phyloP scores from a whole-genome alignment of 345 rosid species.

The Angophora floribunda region DNA sequence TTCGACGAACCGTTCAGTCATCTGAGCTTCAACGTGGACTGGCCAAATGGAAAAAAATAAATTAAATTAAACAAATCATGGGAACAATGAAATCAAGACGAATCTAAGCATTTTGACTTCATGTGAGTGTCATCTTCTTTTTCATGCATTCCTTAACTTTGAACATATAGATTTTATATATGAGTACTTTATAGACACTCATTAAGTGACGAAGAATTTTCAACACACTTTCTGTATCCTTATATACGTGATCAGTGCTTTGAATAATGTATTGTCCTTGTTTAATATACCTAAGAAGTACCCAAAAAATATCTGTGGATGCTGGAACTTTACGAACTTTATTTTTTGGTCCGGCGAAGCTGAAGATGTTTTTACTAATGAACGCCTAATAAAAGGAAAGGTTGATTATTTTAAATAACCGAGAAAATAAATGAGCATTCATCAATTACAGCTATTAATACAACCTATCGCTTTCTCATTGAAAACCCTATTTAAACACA shows the following conservation, averaged over 20 bases:
- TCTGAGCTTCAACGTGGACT: background rate
- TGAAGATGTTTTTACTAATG: accelerated
- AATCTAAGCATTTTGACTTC: background rate
- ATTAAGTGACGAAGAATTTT: background rate
- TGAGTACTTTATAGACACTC: background rate
- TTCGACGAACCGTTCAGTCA: background rate
- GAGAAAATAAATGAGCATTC: background rate
- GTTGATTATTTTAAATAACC: background rate
- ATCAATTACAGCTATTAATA: background rate
- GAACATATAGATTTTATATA: background rate
- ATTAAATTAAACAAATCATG: background rate
- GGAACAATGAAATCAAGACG: background rate
- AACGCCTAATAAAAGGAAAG: background rate
- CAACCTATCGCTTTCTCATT: background rate
- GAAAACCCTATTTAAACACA: background rate
- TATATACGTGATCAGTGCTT: background rate
- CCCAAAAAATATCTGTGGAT: accelerated
- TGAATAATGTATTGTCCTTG: background rate
- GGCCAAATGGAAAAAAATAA: background rate
- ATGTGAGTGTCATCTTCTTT: background rate
- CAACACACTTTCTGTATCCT: no score
- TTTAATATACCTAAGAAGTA: background rate
- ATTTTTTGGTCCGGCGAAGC: accelerated
- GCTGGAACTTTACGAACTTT: background rate
- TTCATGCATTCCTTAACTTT: background rate